phyloP scores from a whole-genome alignment of 148 eudicot genomes.

The Pouteria glomerata region DNA sequence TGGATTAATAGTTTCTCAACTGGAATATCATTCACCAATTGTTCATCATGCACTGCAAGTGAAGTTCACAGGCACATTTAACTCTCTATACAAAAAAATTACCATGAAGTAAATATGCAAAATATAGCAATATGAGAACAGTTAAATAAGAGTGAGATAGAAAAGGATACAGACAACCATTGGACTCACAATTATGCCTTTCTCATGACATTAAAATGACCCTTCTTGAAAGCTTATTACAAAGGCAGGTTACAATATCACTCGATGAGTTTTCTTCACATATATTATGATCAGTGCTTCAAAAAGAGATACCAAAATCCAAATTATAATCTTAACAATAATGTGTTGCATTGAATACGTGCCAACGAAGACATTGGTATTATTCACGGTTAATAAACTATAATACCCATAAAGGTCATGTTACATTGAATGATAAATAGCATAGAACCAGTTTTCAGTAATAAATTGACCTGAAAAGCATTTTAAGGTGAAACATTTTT shows the following conservation, averaged over 20 bases:
- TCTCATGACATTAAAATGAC: not conserved
- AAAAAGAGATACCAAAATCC: not conserved
- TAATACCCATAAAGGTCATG: not conserved
- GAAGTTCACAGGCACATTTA: not conserved
- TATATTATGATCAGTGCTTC: too few relatives aligned
- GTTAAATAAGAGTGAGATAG: not conserved
- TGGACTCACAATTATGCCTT: not conserved
- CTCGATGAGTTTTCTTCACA: not conserved
- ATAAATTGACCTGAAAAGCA: not conserved
- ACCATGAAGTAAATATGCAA: not conserved
- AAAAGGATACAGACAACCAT: not conserved
- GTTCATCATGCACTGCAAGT: constrained; percentile 75
- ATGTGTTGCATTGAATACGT: not conserved
- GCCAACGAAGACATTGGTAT: too few relatives aligned
- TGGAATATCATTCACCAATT: constrained; percentile 82
- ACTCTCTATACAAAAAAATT: not conserved
- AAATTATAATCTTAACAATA: not conserved
- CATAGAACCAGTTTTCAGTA: not conserved
- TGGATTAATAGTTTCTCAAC: constrained; percentile 68
- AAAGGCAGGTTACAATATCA: not conserved
- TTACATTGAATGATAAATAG: not conserved
- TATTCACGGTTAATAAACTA: not conserved
- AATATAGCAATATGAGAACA: not conserved
- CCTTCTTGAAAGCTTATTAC: not conserved
- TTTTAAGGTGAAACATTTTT: not conserved